Evolutionary conservation across 208 protist species (phyloP).

Genomic region (Leishmania tropica): DNA sequence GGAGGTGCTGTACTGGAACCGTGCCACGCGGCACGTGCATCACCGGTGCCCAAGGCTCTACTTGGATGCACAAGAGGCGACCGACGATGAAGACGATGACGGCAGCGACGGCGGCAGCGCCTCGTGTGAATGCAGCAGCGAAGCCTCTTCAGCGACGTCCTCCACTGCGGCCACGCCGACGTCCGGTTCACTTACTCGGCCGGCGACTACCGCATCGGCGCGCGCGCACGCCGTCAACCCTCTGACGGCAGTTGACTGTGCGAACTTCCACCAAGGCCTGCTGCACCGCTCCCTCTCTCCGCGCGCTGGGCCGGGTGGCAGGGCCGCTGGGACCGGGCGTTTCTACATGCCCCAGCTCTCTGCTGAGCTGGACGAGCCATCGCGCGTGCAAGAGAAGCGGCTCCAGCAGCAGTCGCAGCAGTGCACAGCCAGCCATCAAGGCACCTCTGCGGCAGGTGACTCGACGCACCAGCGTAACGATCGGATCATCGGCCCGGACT

Average conservation of each 20-base stretch:
- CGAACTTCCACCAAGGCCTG: slow-evolving; percentile 7
- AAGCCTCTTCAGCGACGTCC: slow-evolving; percentile 7
- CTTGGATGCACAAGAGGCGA: slow-evolving; percentile 39
- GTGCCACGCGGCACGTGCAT: slow-evolving; percentile 54
- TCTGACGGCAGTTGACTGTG: slow-evolving; percentile 1
- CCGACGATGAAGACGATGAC: slow-evolving; percentile 35
- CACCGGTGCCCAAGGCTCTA: slow-evolving; percentile 55
- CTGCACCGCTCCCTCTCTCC: slow-evolving; percentile 26
- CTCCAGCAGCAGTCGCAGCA: neutral
- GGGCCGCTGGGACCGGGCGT: neutral
- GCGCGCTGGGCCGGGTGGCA: neutral
- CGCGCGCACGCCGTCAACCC: slow-evolving; percentile 4
- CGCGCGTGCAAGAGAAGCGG: no score
- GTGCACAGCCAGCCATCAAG: neutral
- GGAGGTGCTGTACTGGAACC: slow-evolving; percentile 43
- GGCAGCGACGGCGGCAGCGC: slow-evolving; percentile 16
- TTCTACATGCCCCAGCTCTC: neutral
- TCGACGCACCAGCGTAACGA: slow-evolving; percentile 4
- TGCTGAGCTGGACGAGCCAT: neutral
- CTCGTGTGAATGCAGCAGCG: slow-evolving; percentile 6
- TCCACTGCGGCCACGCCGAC: neutral
- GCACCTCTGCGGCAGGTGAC: neutral
- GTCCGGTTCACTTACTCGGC: neutral
- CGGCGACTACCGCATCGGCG: slow-evolving; percentile 1
- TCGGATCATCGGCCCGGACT: slow-evolving; percentile 27